phyloP scores from a whole-genome alignment of 768 basidiomycete genomes.

The Lactarius deliciosus region DNA sequence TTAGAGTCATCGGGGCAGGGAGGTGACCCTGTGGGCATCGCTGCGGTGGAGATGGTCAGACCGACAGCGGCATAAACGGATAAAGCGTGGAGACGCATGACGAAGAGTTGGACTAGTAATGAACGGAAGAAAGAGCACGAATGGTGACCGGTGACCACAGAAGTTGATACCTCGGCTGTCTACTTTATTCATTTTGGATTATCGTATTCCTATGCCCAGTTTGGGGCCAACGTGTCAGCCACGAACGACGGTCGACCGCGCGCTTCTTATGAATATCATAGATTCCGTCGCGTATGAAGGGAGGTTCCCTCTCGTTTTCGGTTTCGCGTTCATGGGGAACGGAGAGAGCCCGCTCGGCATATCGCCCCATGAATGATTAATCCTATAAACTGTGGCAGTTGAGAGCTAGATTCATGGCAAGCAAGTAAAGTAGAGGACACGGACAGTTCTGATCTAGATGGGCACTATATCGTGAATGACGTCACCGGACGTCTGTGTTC shows the following conservation, averaged over 20 bases:
- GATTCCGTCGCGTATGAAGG: neutral
- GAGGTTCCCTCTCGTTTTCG: neutral
- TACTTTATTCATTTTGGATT: slow-evolving; percentile 11
- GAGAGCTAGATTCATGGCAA: neutral
- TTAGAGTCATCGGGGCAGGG: slow-evolving; percentile 7
- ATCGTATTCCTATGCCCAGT: slow-evolving; percentile 17
- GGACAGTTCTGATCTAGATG: neutral
- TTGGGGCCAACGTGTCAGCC: slow-evolving; percentile 2
- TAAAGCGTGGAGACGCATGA: slow-evolving; percentile 15
- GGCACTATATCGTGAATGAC: neutral
- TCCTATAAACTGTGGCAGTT: neutral
- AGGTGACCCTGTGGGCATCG: slow-evolving; percentile 13
- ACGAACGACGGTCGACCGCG: neutral
- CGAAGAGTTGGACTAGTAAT: slow-evolving; percentile 18
- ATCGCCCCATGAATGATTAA: neutral
- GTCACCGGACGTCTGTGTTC: neutral
- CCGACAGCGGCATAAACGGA: slow-evolving; percentile 6
- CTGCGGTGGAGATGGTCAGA: slow-evolving; percentile 5
- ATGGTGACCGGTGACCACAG: slow-evolving; percentile 2
- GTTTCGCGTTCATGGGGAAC: neutral
- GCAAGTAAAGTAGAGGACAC: neutral
- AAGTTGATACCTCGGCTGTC: neutral
- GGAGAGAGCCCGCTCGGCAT: neutral
- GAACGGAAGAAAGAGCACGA: slow-evolving; percentile 16
- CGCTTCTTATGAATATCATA: slow-evolving; percentile 1